These are phyloP conservation scores for Penicillium frequentans DNA, from an alignment of 2,329 filamentous ascomycete species.

Conservation along the genomic window DNA sequence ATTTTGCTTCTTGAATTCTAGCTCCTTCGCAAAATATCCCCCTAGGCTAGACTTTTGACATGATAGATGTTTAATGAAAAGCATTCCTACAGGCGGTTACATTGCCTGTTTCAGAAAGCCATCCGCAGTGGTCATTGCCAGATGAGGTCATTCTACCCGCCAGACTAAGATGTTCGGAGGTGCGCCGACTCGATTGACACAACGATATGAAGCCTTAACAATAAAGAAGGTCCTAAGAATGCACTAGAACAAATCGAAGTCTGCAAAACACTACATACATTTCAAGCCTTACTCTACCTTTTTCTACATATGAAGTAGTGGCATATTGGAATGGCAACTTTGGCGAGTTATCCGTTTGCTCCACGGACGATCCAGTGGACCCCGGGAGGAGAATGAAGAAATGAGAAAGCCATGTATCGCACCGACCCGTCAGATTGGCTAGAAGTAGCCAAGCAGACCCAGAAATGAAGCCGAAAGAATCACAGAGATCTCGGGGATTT, in stretches of 20 bases:
- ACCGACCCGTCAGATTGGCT: background rate
- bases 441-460: background rate
- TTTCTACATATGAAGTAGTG: background rate
- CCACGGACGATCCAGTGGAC: background rate
- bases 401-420: background rate
- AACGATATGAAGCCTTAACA: background rate
- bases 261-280: background rate
- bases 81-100: background rate
- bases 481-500: conserved; percentile 6
- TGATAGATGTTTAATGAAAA: too few species aligned
- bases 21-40: too few species aligned
- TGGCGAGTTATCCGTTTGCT: background rate
- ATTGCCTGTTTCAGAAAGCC: background rate
- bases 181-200: background rate
- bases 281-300: background rate
- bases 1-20: too few species aligned
- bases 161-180: background rate
- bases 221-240: background rate
- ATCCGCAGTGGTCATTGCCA: conserved; percentile 5
- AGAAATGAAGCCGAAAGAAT: background rate
- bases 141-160: conserved; percentile 9
- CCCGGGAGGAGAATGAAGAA: background rate
- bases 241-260: background rate
- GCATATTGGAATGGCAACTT: background rate
- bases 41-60: too few species aligned